These are phyloP conservation scores for Zostera marina DNA, from an alignment of 116 monocot genomes.

Conservation along the genomic window DNA sequence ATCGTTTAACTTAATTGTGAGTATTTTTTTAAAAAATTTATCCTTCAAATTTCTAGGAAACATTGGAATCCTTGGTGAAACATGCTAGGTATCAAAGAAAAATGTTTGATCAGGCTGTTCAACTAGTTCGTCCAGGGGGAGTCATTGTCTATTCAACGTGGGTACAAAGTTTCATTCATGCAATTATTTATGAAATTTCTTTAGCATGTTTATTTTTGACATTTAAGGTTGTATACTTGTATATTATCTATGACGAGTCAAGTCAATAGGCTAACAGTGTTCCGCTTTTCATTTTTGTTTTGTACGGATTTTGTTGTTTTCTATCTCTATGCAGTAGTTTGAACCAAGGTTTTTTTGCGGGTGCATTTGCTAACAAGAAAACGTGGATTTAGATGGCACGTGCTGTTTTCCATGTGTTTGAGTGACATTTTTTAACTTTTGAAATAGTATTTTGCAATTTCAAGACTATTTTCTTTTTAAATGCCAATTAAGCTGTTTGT, in stretches of 20 bases:
- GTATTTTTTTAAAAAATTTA: background rate
- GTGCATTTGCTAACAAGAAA: no score
- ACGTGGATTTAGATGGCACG: background rate
- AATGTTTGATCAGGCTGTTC: constrained; percentile 88
- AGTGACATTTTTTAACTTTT: background rate
- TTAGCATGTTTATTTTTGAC: background rate
- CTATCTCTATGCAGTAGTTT: no score
- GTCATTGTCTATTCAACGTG: constrained; percentile 93
- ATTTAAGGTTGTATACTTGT: background rate
- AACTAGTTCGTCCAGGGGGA: constrained; percentile 86
- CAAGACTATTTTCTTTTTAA: background rate
- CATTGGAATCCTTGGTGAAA: constrained; percentile 52
- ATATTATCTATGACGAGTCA: background rate
- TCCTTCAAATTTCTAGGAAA: constrained; percentile 34
- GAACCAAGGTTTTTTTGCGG: no score
- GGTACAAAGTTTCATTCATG: constrained; percentile 15
- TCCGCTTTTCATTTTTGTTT: no score
- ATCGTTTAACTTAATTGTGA: background rate
- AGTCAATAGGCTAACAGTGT: background rate
- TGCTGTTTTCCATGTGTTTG: background rate
- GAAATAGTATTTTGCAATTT: background rate
- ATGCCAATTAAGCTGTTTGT: background rate
- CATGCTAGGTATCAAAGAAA: constrained; percentile 75
- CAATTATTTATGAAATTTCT: background rate
- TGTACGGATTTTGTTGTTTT: no score